Evolutionary conservation across 768 basidiomycete genomes (phyloP).

Genomic region (Boletales sp.): DNA sequence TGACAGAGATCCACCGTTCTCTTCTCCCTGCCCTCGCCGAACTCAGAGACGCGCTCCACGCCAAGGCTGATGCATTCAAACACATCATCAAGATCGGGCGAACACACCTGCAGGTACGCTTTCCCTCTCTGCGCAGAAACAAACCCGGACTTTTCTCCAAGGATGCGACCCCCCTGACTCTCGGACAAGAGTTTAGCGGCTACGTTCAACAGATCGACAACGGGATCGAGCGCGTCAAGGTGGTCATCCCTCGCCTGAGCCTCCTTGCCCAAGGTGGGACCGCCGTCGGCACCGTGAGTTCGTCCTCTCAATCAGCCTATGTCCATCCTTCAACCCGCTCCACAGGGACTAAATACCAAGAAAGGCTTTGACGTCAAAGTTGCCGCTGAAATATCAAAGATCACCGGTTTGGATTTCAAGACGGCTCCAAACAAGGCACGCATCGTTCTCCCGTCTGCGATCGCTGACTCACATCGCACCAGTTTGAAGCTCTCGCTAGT

Average conservation of each 20-base stretch:
- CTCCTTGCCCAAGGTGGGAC: constrained; percentile 96
- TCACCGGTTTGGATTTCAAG: constrained; percentile 88
- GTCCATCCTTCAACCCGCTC: constrained; percentile 8
- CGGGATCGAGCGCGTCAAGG: constrained; percentile 82
- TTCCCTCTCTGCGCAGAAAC: neutral
- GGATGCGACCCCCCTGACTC: constrained; percentile 96
- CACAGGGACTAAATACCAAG: constrained; percentile 92
- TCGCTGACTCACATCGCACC: constrained; percentile 6
- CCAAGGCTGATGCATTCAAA: constrained; percentile 79
- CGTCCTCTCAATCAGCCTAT: neutral
- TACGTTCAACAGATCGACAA: constrained; percentile 95
- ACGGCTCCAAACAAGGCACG: constrained; percentile 96
- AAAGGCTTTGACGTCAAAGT: constrained; percentile 95
- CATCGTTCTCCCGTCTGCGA: neutral
- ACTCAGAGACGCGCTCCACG: constrained; percentile 79
- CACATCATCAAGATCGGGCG: constrained; percentile 98
- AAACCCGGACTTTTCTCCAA: constrained; percentile 28
- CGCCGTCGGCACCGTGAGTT: constrained; percentile 90
- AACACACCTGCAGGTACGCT: constrained; percentile 80
- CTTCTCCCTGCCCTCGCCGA: constrained; percentile 84
- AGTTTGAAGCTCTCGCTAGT: constrained; percentile 98
- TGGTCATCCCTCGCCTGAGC: constrained; percentile 79
- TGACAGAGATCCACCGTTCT: constrained; percentile 75
- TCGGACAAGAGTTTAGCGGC: constrained; percentile 98
- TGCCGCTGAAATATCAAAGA: constrained; percentile 84